phyloP scores from a whole-genome alignment of 306 rosid species.

The Senna tora region DNA sequence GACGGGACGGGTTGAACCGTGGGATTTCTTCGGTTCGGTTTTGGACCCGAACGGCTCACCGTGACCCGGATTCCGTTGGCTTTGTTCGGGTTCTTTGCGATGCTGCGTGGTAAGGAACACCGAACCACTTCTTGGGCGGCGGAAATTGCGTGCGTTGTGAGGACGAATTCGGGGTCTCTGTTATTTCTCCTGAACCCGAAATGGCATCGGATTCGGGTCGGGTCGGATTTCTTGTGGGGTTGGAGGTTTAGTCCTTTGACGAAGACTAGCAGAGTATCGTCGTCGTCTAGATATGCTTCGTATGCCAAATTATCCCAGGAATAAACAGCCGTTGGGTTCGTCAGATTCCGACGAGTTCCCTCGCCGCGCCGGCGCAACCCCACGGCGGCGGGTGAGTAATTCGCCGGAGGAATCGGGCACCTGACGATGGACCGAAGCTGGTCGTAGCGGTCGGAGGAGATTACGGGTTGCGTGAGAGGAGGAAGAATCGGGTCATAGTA shows the following conservation, averaged over 20 bases:
- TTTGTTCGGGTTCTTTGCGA: constrained; percentile 48
- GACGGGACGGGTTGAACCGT: constrained; percentile 59
- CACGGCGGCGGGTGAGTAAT: constrained; percentile 50
- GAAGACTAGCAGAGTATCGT: constrained; percentile 72
- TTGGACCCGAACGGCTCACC: constrained; percentile 43
- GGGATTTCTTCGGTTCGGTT: constrained; percentile 39
- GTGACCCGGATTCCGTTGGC: constrained; percentile 68
- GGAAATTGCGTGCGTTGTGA: constrained; percentile 60
- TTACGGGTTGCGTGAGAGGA: constrained; percentile 46
- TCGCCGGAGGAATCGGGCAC: constrained; percentile 66
- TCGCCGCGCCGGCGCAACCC: constrained; percentile 59
- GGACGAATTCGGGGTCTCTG: constrained; percentile 38
- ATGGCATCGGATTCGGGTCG: constrained; percentile 65
- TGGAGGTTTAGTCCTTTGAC: constrained; percentile 85
- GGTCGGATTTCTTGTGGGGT: constrained; percentile 83
- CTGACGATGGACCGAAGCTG: constrained; percentile 67
- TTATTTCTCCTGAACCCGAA: constrained; percentile 53
- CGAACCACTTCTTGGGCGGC: constrained; percentile 90
- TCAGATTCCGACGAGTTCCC: constrained; percentile 35
- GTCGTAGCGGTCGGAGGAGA: constrained; percentile 62
- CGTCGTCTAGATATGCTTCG: constrained; percentile 76
- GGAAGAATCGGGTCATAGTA: constrained; percentile 44
- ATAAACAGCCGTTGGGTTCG: constrained; percentile 44
- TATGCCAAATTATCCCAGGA: constrained; percentile 79
- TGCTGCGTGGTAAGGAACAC: constrained; percentile 69